These are phyloP conservation scores for Ceratocystis eucalypticola DNA, from an alignment of 2,329 filamentous ascomycete genomes.

Conservation along the genomic window DNA sequence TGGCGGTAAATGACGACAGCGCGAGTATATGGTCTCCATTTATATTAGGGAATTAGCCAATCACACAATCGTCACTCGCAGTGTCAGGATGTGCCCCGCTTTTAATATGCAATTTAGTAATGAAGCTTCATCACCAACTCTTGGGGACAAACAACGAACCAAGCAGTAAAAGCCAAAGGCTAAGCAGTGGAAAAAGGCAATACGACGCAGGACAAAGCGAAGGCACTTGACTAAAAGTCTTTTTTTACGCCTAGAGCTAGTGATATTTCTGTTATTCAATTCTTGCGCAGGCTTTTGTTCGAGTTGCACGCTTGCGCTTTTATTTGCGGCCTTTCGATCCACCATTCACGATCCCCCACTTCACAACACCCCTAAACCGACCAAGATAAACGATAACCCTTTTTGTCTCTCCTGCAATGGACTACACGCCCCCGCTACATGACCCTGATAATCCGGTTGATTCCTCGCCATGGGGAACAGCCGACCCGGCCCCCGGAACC, in stretches of 20 bases:
- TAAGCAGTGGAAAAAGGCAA: background rate
- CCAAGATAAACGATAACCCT: background rate
- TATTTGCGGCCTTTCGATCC: background rate
- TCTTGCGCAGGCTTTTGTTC: background rate
- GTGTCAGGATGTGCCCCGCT: background rate
- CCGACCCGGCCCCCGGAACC: constrained; percentile 36
- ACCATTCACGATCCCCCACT: background rate
- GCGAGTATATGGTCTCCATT: background rate
- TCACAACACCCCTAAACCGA: background rate
- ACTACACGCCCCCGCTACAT: constrained; percentile 43
- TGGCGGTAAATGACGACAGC: constrained; percentile 3
- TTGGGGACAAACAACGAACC: background rate
- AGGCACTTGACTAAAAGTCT: background rate
- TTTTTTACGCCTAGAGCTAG: background rate
- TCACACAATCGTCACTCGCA: background rate
- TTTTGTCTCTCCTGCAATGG: constrained; percentile 30
- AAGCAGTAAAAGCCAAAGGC: background rate
- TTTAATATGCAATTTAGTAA: background rate
- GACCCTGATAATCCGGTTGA: constrained; percentile 41
- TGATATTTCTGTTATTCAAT: background rate
- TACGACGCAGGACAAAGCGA: background rate
- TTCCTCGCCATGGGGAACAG: constrained; percentile 43
- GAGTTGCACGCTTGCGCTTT: background rate
- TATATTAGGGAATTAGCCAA: background rate
- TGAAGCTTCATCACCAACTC: constrained; percentile 2